phyloP scores from a whole-genome alignment of 2,329 filamentous ascomycete genomes.

The Didymella lethalis region DNA sequence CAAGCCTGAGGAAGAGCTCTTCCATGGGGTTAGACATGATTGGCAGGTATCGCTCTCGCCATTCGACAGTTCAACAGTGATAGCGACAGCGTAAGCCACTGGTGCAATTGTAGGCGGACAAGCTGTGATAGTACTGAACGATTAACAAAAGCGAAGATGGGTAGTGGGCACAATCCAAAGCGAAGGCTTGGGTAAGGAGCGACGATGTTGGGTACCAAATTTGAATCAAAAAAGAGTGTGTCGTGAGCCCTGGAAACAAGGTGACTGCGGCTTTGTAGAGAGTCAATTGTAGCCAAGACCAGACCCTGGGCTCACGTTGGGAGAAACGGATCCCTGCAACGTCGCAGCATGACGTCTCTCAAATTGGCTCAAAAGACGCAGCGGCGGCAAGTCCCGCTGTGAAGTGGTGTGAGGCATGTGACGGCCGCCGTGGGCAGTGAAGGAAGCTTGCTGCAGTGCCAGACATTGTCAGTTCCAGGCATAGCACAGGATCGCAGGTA shows the following conservation, averaged over 20 bases:
- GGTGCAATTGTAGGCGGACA: constrained; percentile 3
- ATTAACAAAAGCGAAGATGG: constrained; percentile 1
- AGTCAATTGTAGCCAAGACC: constrained; percentile 8
- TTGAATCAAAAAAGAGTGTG: constrained; percentile 5
- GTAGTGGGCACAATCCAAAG: background rate
- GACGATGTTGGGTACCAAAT: background rate
- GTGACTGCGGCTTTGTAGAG: constrained; percentile 14
- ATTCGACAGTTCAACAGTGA: background rate
- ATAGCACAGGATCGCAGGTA: too few relatives aligned
- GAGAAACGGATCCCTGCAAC: background rate
- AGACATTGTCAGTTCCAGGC: too few relatives aligned
- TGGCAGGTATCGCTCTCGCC: background rate
- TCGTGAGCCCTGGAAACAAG: constrained; percentile 1
- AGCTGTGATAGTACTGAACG: background rate
- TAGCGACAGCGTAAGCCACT: background rate
- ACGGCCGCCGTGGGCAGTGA: background rate
- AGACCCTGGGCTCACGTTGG: constrained; percentile 5
- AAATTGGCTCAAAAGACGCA: background rate
- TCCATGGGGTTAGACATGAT: constrained; percentile 15
- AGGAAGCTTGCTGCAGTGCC: background rate
- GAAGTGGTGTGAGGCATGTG: background rate
- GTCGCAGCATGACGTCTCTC: background rate
- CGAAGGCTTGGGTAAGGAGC: constrained; percentile 1
- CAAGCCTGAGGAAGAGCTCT: constrained; percentile 17
- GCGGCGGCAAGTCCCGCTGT: background rate